Conservation (phyloP, 2,329 filamentous ascomycete genomes). For the Emmonsiellopsis sp. region DNA sequence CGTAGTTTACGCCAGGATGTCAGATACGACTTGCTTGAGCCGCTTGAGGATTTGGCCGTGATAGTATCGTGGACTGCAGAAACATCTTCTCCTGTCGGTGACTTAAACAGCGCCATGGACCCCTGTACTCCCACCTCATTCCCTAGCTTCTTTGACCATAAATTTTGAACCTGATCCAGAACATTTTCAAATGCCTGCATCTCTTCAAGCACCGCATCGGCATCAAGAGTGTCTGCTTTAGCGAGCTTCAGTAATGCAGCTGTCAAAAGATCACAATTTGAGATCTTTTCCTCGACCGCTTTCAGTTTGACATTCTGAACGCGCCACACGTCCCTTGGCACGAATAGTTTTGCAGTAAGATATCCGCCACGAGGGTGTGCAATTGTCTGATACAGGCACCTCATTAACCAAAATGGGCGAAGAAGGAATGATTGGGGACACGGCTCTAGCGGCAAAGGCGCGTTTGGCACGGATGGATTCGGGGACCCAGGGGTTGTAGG, state of each 20-base stretch:
- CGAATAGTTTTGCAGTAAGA: conserved; percentile 80
- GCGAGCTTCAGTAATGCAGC: conserved; percentile 77
- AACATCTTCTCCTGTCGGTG: conserved; percentile 42
- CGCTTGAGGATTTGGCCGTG: conserved; percentile 44
- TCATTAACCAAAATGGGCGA: conserved; percentile 97
- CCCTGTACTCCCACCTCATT: conserved; percentile 81
- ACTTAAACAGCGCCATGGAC: conserved; percentile 64
- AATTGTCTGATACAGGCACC: conserved; percentile 84
- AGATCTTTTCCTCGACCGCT: conserved; percentile 84
- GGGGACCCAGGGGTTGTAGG: conserved; percentile 55
- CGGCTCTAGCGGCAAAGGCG: conserved; percentile 73
- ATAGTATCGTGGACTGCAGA: conserved; percentile 18
- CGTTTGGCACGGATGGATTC: conserved; percentile 52
- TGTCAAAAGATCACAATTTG: conserved; percentile 83
- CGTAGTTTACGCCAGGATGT: conserved; percentile 86
- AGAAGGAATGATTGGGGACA: conserved; percentile 83
- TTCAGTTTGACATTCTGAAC: conserved; percentile 91
- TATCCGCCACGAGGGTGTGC: conserved; percentile 88
- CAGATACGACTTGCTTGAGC: conserved; percentile 65
- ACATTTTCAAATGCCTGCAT: conserved; percentile 83
- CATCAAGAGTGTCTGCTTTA: conserved; percentile 78
- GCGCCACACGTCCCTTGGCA: conserved; percentile 86
- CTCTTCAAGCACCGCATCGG: conserved; percentile 84
- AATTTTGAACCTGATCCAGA: conserved; percentile 73
- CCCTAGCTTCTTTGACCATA: conserved; percentile 76